phyloP scores from a whole-genome alignment of 345 rosid genomes.

The Lumnitzera littorea region DNA sequence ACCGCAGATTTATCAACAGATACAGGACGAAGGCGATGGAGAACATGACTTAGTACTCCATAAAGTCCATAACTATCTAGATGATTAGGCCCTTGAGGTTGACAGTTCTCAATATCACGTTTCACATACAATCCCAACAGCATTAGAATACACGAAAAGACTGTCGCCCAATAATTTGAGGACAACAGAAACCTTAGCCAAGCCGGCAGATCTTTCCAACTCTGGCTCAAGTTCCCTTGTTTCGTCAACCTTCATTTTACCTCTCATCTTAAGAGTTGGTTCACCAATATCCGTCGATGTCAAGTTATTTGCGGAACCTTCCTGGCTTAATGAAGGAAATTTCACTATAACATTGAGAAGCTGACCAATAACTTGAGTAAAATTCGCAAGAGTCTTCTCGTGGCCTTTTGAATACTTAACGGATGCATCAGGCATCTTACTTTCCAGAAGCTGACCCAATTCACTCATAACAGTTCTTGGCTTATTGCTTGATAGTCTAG shows the following conservation, averaged over 20 bases:
- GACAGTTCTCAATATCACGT: constrained; percentile 75
- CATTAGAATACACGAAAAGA: constrained; percentile 80
- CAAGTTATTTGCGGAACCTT: constrained; percentile 34
- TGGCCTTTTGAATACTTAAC: constrained; percentile 73
- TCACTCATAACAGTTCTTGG: constrained; percentile 49
- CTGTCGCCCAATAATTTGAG: constrained; percentile 87
- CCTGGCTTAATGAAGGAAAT: constrained; percentile 49
- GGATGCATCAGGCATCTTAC: constrained; percentile 62
- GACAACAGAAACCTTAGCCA: constrained; percentile 86
- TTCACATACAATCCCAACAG: constrained; percentile 77
- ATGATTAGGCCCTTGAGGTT: constrained; percentile 58
- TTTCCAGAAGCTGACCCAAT: constrained; percentile 59
- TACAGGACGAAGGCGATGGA: constrained; percentile 70
- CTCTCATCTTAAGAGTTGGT: constrained; percentile 71
- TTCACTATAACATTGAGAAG: constrained; percentile 84
- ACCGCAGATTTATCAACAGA: constrained; percentile 59
- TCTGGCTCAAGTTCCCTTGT: too few relatives aligned
- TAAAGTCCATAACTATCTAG: constrained; percentile 40
- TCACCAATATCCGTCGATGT: constrained; percentile 78
- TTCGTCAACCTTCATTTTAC: constrained; percentile 83
- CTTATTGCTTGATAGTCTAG: constrained; percentile 51
- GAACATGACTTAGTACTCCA: constrained; percentile 75
- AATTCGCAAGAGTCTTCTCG: constrained; percentile 70
- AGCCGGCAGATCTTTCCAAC: constrained; percentile 72
- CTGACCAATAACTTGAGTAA: constrained; percentile 86